phyloP scores from a whole-genome alignment of 805 yeast species.

The Yueomyces sinensis region DNA sequence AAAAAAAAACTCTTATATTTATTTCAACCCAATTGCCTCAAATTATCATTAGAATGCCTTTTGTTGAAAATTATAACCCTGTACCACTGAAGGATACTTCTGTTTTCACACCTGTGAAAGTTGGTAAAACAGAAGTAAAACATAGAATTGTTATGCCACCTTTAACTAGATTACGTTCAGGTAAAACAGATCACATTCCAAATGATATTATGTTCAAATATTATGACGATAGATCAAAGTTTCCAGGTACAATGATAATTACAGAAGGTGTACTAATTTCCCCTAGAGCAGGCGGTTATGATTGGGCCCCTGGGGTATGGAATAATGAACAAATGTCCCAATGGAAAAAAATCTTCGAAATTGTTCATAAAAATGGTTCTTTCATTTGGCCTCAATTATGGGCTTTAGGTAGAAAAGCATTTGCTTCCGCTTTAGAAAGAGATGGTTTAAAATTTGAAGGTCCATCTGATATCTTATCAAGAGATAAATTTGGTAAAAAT shows the following conservation, averaged over 20 bases:
- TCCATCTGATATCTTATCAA: conserved; percentile 27
- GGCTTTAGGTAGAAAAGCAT: conserved; percentile 32
- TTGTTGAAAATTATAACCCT: conserved; percentile 16
- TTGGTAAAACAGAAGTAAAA: conserved; percentile 26
- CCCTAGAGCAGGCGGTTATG: conserved; percentile 29
- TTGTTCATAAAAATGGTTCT: conserved; percentile 37
- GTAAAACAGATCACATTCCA: conserved; percentile 27
- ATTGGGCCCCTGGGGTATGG: conserved; percentile 39
- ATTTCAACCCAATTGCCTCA: no score
- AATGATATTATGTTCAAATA: conserved; percentile 34
- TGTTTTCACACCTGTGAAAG: conserved; percentile 32
- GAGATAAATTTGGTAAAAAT: conserved; percentile 21
- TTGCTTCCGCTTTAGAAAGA: conserved; percentile 24
- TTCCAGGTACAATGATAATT: conserved; percentile 47
- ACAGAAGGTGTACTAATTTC: conserved; percentile 49
- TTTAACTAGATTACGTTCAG: conserved; percentile 31
- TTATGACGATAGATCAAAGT: conserved; percentile 41
- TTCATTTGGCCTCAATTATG: conserved; percentile 37
- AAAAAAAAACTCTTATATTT: no score
- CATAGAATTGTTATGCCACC: conserved; percentile 33
- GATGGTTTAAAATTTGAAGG: conserved; percentile 27
- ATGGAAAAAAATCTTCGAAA: conserved; percentile 36
- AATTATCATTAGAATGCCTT: no score
- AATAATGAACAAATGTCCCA: conserved; percentile 32
- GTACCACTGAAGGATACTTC: conserved; percentile 23